Conservation (phyloP, 2,329 filamentous ascomycete species). For the Zasmidium angulare region DNA sequence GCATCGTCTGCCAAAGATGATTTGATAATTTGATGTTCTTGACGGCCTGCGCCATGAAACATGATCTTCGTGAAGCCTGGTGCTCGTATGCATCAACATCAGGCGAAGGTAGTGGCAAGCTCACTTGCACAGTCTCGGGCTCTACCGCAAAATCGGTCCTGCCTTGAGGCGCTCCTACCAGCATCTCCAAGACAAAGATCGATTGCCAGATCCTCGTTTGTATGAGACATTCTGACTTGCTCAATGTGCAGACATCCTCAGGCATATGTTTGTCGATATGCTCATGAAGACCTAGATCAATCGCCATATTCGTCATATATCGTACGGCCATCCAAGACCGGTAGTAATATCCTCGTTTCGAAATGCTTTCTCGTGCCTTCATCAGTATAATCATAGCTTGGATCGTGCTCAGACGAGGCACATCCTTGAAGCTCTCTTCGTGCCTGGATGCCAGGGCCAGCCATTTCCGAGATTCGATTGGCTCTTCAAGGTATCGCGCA, state of each 20-base stretch:
- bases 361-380: constrained; percentile 88
- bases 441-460: constrained; percentile 85
- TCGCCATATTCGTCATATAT: constrained; percentile 87
- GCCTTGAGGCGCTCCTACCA: constrained; percentile 95
- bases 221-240: constrained; percentile 72
- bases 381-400: constrained; percentile 84
- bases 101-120: constrained; percentile 61
- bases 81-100: constrained; percentile 74
- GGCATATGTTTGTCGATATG: constrained; percentile 77
- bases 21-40: constrained; percentile 77
- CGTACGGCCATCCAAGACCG: constrained; percentile 96
- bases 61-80: constrained; percentile 77
- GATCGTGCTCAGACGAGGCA: constrained; percentile 84
- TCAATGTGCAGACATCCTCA: constrained; percentile 67
- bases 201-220: constrained; percentile 90
- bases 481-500: constrained; percentile 78
- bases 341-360: constrained; percentile 93
- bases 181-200: constrained; percentile 80
- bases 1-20: constrained; percentile 69
- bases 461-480: constrained; percentile 86
- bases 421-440: constrained; percentile 89
- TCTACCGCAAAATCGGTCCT: constrained; percentile 69
- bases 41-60: constrained; percentile 75
- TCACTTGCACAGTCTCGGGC: constrained; percentile 73
- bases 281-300: constrained; percentile 85